Evolutionary conservation across 2,329 filamentous ascomycete species (phyloP).

Genomic region (Xylaria hypoxylon): DNA sequence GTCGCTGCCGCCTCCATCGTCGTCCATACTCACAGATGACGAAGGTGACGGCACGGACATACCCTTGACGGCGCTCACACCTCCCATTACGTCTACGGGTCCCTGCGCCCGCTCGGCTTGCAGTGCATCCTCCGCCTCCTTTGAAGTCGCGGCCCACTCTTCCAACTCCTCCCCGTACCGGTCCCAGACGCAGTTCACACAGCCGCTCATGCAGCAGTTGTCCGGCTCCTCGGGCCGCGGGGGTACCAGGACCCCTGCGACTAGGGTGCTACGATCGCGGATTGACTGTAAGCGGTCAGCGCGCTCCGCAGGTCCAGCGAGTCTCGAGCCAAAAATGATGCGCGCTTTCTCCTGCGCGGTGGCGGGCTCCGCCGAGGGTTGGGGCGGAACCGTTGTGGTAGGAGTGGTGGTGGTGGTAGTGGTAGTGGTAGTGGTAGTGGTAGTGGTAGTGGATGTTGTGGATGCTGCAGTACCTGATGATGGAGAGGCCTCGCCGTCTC

Average conservation of each 20-base stretch:
- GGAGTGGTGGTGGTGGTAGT: conserved; percentile 39
- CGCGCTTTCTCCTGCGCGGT: conserved; percentile 67
- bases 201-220: conserved; percentile 99
- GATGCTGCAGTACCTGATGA: conserved; percentile 43
- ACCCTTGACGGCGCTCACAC: conserved; percentile 31
- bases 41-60: conserved; percentile 17
- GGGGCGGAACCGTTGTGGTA: conserved; percentile 38
- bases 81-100: conserved; percentile 26
- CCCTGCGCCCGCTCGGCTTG: conserved; percentile 51
- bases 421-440: conserved; percentile 36
- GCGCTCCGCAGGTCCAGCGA: conserved; percentile 79
- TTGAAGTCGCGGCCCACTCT: conserved; percentile 78
- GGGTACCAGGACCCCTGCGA: conserved; percentile 86
- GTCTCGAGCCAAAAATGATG: conserved; percentile 84
- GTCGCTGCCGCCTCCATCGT: conserved; percentile 81
- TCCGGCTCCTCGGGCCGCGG: conserved; percentile 90
- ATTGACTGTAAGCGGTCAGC: conserved; percentile 69
- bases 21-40: conserved; percentile 72
- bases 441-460: conserved; percentile 22
- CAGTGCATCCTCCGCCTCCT: conserved; percentile 70
- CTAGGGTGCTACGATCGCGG: conserved; percentile 67
- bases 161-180: conserved; percentile 91
- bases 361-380: conserved; percentile 52
- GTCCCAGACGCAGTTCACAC: conserved; percentile 98
- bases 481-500: conserved; percentile 33